A percentile compares a stretch with the other conserved stretches of the same genome.
phyloP scores from a whole-genome alignment of 345 rosid genomes.

The Theobroma cacao region DNA sequence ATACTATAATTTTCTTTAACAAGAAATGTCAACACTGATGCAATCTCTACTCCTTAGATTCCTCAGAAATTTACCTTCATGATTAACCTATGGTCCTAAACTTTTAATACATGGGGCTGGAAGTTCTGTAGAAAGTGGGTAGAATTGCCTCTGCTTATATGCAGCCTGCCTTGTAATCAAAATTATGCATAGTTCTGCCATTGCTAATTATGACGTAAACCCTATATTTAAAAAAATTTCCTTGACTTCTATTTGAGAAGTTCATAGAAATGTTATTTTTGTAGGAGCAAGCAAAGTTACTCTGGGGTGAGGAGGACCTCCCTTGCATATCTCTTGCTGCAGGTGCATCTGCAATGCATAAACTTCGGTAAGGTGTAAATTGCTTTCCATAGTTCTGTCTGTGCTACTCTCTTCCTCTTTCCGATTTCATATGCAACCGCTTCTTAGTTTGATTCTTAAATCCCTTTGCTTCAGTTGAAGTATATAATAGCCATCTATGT shows the following conservation, averaged over 20 bases:
- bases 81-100: background rate
- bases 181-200: background rate
- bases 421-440: background rate
- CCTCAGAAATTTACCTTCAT: background rate
- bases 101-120: background rate
- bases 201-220: background rate
- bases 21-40: background rate
- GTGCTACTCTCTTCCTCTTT: too few relatives aligned
- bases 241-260: background rate
- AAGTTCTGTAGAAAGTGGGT: background rate
- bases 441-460: conserved; percentile 2
- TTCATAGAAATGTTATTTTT: conserved; percentile 6
- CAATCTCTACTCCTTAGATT: background rate
- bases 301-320: conserved; percentile 75
- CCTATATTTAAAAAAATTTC: background rate
- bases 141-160: background rate
- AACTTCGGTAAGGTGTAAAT: conserved; percentile 60
- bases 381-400: background rate
- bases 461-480: background rate
- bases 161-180: background rate
- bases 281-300: conserved; percentile 71
- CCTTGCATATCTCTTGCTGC: conserved; percentile 70
- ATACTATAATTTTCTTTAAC: background rate
- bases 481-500: background rate
- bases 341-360: conserved; percentile 92